Percentiles rank a stretch among this genome's conserved stretches.
These are phyloP conservation scores for Yarrowia sp. DNA, from an alignment of 805 yeast genomes.

Conservation along the genomic window DNA sequence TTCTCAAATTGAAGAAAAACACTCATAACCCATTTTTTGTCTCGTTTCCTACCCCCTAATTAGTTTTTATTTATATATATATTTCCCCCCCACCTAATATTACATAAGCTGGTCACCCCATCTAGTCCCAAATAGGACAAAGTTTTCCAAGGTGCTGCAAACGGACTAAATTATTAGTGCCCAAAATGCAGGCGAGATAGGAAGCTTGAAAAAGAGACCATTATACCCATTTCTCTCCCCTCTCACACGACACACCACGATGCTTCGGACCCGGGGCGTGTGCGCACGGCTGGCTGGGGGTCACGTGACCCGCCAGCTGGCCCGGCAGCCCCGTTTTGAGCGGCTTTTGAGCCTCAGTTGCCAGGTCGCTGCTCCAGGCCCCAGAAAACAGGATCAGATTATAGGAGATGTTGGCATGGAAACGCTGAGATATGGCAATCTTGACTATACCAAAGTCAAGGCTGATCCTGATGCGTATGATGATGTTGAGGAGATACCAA, in stretches of 20 bases:
- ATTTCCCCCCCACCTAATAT: neutral
- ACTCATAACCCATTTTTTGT: too few species aligned
- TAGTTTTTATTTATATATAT: too few species aligned
- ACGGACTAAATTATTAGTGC: constrained; percentile 3
- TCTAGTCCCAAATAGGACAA: constrained; percentile 10
- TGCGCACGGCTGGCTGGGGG: neutral
- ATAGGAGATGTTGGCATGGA: constrained; percentile 11
- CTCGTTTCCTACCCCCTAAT: too few species aligned
- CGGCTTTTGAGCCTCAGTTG: too few species aligned
- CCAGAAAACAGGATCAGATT: neutral
- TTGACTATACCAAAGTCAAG: too few species aligned
- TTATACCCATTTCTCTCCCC: too few species aligned
- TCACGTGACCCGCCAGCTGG: neutral
- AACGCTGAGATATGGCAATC: too few species aligned
- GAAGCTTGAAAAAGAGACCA: too few species aligned
- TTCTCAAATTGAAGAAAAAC: too few species aligned
- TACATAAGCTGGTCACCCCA: constrained; percentile 15
- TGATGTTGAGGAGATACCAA: constrained; percentile 19
- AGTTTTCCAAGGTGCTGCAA: constrained; percentile 1
- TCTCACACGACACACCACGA: neutral
- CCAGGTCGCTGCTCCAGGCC: neutral
- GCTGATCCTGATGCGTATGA: constrained; percentile 11
- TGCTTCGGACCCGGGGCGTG: constrained; percentile 1
- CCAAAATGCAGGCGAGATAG: neutral
- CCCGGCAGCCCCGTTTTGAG: neutral